A percentile compares a stretch with the other conserved stretches of the same genome.
These are phyloP conservation scores for Ophiocordyceps camponoti-saundersi DNA, from an alignment of 2,329 filamentous ascomycete genomes.

Conservation along the genomic window DNA sequence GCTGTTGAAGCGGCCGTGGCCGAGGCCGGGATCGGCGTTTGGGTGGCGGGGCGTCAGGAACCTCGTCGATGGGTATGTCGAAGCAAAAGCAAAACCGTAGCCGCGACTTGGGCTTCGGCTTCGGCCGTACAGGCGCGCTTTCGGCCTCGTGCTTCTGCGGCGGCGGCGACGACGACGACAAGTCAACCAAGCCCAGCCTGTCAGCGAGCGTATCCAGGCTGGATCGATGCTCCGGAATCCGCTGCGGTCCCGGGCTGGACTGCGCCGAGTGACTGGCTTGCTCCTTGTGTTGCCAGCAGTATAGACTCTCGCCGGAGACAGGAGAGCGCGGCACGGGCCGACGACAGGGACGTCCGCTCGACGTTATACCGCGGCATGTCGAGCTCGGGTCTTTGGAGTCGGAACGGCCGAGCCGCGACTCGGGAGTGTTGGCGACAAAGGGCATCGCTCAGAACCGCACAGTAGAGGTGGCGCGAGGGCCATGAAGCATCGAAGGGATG, in stretches of 20 bases:
- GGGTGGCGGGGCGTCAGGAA: conserved; percentile 18
- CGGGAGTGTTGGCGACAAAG: conserved; percentile 47
- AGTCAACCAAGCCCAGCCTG: conserved; percentile 56
- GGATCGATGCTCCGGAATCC: conserved; percentile 45
- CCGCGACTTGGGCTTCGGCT: conserved; percentile 13
- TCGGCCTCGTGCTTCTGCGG: conserved; percentile 8
- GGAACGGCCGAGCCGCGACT: conserved; percentile 58
- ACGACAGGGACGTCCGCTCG: conserved; percentile 68
- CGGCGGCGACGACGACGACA: conserved; percentile 17
- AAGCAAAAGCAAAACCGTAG: conserved; percentile 36
- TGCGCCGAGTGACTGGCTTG: conserved; percentile 44
- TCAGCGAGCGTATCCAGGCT: conserved; percentile 82
- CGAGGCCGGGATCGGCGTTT: conserved; percentile 24
- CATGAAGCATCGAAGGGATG: too few relatives aligned
- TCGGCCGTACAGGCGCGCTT: conserved; percentile 7
- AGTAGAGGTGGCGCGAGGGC: neutral
- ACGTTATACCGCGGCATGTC: conserved; percentile 79
- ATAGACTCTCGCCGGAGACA: conserved; percentile 43
- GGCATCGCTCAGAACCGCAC: conserved; percentile 13
- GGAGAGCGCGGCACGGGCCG: conserved; percentile 37
- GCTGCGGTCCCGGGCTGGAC: conserved; percentile 30
- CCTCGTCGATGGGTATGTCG: conserved; percentile 27
- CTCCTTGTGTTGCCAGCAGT: conserved; percentile 92
- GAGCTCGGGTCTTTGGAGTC: conserved; percentile 73
- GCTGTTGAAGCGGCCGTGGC: conserved; percentile 22